Evolutionary conservation across 129 eudicot genomes (phyloP), one percentile per base, ranked within the genome.

Genomic region (Dittrichia graveolens): DNA sequence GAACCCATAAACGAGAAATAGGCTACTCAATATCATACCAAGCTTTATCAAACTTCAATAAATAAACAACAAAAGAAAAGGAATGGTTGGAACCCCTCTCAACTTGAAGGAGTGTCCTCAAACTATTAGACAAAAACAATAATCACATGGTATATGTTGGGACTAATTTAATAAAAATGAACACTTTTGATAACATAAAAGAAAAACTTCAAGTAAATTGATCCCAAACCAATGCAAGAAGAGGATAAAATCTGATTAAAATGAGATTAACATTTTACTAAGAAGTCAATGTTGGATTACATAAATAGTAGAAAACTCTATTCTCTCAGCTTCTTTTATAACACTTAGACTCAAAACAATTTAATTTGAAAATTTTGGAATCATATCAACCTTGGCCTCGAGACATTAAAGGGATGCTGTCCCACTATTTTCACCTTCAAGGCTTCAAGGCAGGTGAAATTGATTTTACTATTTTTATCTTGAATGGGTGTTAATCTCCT

Each of bases 221-320:
- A 1, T 39, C 39, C 66, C 66, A 60, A 38, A 61, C 49, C 49
- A 62, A 6, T 49, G 61, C 48, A 52, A 7, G 50, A 54, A 31
- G 71, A 68, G 9, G 61, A 24, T 8, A 37, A 68, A 39, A 69
- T 38, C 74, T 15, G 5, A 49, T 52, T 5, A 67, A 67, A 34
- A n/a, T n/a, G 13, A 52, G 73, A 34, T 49, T 49, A 49, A 15
- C 10, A 24, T 49, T 34, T 35, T 50, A 69, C 61, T 38, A 39
- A 37, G 16, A 24, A 54, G 31, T 38, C 61, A 16, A 15, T 8
- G 7, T 6, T 38, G 34, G 18, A 38, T 34, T 38, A 8, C 48
- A 49, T 67, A 35, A 49, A 35, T 46, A 24, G 13, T 24, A 39
- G 2, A 13, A 56, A 24, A 24, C 31, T 24, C 31, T 55, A 19